Conservation (phyloP, 352 stramenopile genomes). For the Pythium volutum region DNA sequence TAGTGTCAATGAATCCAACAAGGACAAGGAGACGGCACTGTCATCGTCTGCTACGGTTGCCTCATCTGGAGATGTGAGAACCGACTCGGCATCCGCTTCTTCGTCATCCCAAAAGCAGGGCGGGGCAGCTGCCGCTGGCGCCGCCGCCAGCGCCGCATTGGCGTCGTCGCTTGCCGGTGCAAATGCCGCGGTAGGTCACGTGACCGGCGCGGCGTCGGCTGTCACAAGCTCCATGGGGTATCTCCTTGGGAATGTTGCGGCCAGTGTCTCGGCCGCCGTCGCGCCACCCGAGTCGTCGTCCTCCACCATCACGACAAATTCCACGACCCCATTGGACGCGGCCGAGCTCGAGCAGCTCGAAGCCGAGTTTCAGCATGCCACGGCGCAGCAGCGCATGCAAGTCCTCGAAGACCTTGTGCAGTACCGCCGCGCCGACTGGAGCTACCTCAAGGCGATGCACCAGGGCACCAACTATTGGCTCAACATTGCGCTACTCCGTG, state of each 20-base stretch:
- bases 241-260: neutral
- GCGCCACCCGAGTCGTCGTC: neutral
- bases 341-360: constrained; percentile 27
- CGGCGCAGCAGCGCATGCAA: constrained; percentile 63
- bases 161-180: constrained; percentile 16
- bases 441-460: constrained; percentile 81
- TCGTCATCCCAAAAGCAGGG: neutral
- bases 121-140: neutral
- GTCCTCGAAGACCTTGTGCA: constrained; percentile 75
- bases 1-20: neutral
- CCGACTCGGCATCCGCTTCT: neutral
- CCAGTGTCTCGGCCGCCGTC: neutral
- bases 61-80: neutral
- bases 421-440: constrained; percentile 70
- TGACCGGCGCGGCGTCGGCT: constrained; percentile 19
- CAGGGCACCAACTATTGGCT: constrained; percentile 79
- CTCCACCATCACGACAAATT: neutral
- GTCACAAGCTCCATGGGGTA: constrained; percentile 25
- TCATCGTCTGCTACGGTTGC: neutral
- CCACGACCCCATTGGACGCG: neutral
- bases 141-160: neutral
- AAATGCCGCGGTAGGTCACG: constrained; percentile 15
- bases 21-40: neutral
- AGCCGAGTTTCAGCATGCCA: constrained; percentile 46
- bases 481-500: constrained; percentile 66